phyloP scores from a whole-genome alignment of 176 grass and related monocot genomes.

The Chloris gayana region DNA sequence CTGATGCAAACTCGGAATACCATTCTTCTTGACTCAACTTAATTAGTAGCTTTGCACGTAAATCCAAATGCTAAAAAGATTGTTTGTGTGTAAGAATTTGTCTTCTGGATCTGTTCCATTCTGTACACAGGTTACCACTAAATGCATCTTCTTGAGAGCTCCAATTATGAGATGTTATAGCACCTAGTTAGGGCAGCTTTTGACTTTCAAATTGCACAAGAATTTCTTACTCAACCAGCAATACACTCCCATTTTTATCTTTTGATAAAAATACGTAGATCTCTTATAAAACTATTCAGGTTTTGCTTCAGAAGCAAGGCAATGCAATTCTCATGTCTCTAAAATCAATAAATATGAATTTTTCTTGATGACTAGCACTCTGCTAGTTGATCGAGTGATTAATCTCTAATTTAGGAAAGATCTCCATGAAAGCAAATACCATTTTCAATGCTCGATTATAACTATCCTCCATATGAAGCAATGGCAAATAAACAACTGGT shows the following conservation, averaged over 20 bases:
- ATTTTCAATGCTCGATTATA: background rate
- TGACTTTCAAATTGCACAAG: background rate
- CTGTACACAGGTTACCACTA: background rate
- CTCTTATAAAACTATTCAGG: background rate
- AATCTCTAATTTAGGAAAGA: background rate
- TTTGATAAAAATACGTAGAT: background rate
- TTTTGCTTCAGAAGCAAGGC: background rate
- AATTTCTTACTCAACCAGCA: background rate
- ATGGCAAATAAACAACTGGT: background rate
- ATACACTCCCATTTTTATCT: background rate
- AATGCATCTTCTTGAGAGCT: background rate
- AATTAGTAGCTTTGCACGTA: background rate
- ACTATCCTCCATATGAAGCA: background rate
- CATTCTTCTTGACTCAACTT: conserved; percentile 4
- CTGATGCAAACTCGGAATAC: background rate
- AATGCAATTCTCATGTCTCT: background rate
- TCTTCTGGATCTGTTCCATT: background rate
- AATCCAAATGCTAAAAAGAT: background rate
- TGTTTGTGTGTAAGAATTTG: background rate
- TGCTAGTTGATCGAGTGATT: background rate
- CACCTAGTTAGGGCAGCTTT: background rate
- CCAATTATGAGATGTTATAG: background rate
- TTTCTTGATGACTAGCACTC: background rate
- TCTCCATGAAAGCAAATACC: background rate
- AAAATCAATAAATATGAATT: background rate